phyloP scores from a whole-genome alignment of 2,329 filamentous ascomycete species.

The Fusarium fracticaudum region DNA sequence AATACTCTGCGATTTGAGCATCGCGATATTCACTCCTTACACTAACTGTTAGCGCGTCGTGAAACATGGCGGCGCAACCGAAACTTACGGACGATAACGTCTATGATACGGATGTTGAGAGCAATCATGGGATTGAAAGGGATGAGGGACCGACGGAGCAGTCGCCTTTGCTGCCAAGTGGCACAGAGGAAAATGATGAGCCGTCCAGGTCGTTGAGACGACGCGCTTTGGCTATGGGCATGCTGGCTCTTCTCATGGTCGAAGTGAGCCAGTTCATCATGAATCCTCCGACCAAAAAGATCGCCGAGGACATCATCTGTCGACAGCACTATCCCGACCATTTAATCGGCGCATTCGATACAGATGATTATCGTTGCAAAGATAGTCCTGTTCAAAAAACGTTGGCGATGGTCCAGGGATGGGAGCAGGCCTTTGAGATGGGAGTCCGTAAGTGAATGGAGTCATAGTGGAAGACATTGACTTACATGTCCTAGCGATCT shows the following conservation, averaged over 20 bases:
- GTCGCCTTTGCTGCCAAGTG: slow-evolving; percentile 34
- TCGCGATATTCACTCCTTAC: neutral
- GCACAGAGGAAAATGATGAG: slow-evolving; percentile 18
- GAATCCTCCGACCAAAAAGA: slow-evolving; percentile 56
- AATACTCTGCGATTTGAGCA: neutral
- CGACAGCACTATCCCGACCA: slow-evolving; percentile 56
- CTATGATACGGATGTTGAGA: slow-evolving; percentile 19
- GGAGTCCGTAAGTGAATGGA: slow-evolving; percentile 52
- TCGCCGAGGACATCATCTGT: slow-evolving; percentile 65
- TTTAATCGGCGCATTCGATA: slow-evolving; percentile 39
- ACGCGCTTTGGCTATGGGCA: slow-evolving; percentile 46
- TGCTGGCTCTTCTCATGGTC: slow-evolving; percentile 54
- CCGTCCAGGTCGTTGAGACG: slow-evolving; percentile 43
- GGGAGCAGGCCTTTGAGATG: slow-evolving; percentile 56
- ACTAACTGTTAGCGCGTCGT: neutral
- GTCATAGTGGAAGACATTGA: neutral
- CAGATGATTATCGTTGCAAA: slow-evolving; percentile 60
- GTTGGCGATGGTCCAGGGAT: slow-evolving; percentile 62
- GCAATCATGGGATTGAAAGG: slow-evolving; percentile 1
- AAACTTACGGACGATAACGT: neutral
- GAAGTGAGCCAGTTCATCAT: slow-evolving; percentile 53
- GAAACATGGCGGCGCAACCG: slow-evolving; percentile 1
- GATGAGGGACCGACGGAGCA: slow-evolving; percentile 21
- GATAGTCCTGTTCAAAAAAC: slow-evolving; percentile 58
- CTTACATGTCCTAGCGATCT: slow-evolving; percentile 46